These are phyloP conservation scores for Linnemannia elongata DNA, from an alignment of 192 early-diverging fungal species.

Conservation along the genomic window DNA sequence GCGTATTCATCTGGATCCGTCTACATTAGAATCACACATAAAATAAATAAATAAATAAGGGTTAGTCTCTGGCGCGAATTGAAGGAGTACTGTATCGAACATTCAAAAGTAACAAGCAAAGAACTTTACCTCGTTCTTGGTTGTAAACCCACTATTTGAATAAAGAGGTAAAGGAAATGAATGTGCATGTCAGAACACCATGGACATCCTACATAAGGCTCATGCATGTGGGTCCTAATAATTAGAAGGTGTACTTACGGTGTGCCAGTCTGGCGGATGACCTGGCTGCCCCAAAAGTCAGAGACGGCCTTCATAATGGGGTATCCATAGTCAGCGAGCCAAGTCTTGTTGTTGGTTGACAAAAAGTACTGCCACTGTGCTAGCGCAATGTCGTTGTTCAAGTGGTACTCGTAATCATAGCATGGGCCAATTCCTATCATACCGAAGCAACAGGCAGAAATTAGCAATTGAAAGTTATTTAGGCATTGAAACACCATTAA, in stretches of 20 bases:
- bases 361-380: slow-evolving; percentile 56
- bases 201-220: background rate
- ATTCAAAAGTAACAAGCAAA: background rate
- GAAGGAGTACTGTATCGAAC: background rate
- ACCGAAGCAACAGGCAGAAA: background rate
- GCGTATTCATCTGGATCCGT: slow-evolving; percentile 56
- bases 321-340: slow-evolving; percentile 51
- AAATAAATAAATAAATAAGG: background rate
- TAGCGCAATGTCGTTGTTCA: slow-evolving; percentile 57
- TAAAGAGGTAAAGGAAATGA: background rate
- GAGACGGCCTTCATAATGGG: slow-evolving; percentile 54
- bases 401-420: slow-evolving; percentile 56
- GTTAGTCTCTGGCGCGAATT: background rate
- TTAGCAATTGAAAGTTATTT: background rate
- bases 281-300: slow-evolving; percentile 55
- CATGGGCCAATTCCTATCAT: slow-evolving; percentile 53
- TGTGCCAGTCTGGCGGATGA: slow-evolving; percentile 33
- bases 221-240: background rate
- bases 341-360: slow-evolving; percentile 38
- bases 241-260: slow-evolving; percentile 23
- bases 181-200: background rate
- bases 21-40: background rate
- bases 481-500: background rate
- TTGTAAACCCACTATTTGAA: slow-evolving; percentile 8
- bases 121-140: slow-evolving; percentile 19